A percentile compares a stretch with the other conserved stretches of the same genome.
Conservation (phyloP, 345 rosid species). For the Moringa oleifera region DNA sequence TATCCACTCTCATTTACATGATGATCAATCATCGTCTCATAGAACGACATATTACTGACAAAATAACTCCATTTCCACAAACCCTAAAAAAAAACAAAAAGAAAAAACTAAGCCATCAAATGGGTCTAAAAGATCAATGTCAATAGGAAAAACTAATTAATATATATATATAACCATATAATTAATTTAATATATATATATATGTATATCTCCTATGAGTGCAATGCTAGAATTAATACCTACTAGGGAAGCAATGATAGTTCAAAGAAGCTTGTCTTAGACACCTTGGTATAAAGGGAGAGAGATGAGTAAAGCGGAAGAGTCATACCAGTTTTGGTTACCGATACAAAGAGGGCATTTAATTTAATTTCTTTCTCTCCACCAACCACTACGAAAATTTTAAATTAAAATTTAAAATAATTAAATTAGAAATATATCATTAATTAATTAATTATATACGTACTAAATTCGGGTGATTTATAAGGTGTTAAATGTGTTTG, state of each 20-base stretch:
- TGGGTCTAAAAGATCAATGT: constrained; percentile 1
- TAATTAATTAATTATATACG: too few species aligned
- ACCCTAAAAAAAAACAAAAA: too few species aligned
- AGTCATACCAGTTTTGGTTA: constrained; percentile 3
- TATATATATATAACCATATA: too few species aligned
- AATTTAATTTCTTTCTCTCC: constrained; percentile 6
- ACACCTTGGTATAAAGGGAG: constrained; percentile 29
- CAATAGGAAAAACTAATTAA: too few species aligned
- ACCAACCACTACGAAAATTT: constrained; percentile 18
- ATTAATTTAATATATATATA: constrained; percentile 4
- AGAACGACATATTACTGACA: constrained; percentile 20
- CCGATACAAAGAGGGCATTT: too few species aligned
- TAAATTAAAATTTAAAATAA: too few species aligned
- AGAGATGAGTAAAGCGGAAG: constrained; percentile 38
- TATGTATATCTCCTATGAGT: constrained; percentile 8
- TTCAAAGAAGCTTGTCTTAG: constrained; percentile 40
- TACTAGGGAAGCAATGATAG: constrained; percentile 39
- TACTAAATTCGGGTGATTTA: constrained; percentile 17
- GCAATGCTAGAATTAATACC: constrained; percentile 24
- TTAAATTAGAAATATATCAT: too few species aligned
- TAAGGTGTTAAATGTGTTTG: constrained; percentile 9
- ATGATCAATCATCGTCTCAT: constrained; percentile 50
- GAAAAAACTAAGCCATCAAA: too few species aligned
- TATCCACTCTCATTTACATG: constrained; percentile 35
- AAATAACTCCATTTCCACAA: too few species aligned